Conservation (phyloP, 345 rosid species). For the Corchorus capsularis region DNA sequence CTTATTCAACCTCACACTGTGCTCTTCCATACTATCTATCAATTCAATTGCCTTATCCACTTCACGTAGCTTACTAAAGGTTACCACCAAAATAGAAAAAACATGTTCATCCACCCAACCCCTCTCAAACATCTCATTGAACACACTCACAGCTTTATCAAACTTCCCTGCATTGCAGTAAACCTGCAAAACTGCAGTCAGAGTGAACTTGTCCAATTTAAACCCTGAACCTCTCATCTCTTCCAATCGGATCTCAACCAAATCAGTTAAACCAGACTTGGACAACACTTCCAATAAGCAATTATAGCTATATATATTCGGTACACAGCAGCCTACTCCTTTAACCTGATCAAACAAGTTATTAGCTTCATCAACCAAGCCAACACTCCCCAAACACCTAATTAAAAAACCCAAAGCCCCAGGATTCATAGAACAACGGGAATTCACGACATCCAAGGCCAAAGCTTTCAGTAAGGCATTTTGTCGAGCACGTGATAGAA, state of each 20-base stretch:
- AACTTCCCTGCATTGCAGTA: conserved; percentile 60
- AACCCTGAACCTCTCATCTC: conserved; percentile 69
- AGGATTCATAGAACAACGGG: conserved; percentile 64
- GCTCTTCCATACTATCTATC: conserved; percentile 65
- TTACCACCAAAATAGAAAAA: conserved; percentile 55
- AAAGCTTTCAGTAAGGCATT: conserved; percentile 62
- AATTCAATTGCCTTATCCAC: conserved; percentile 76
- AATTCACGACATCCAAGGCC: conserved; percentile 44
- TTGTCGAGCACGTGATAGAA: conserved; percentile 95
- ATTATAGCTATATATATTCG: conserved; percentile 67
- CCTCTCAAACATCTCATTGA: conserved; percentile 49
- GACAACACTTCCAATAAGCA: conserved; percentile 78
- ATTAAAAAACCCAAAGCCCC: conserved; percentile 79
- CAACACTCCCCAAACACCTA: conserved; percentile 74
- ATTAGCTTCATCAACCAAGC: conserved; percentile 68
- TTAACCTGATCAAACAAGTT: conserved; percentile 61
- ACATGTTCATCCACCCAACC: conserved; percentile 76
- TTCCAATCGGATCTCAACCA: conserved; percentile 62
- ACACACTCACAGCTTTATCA: conserved; percentile 56
- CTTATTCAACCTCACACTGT: conserved; percentile 53
- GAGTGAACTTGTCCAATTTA: conserved; percentile 58
- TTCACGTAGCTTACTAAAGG: conserved; percentile 69
- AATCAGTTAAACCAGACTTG: conserved; percentile 50
- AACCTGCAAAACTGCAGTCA: conserved; percentile 74
- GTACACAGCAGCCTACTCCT: conserved; percentile 61